A percentile compares a stretch with the other conserved stretches of the same genome.
phyloP scores from a whole-genome alignment of 23 red algal species.

The Agarophyton chilense region DNA sequence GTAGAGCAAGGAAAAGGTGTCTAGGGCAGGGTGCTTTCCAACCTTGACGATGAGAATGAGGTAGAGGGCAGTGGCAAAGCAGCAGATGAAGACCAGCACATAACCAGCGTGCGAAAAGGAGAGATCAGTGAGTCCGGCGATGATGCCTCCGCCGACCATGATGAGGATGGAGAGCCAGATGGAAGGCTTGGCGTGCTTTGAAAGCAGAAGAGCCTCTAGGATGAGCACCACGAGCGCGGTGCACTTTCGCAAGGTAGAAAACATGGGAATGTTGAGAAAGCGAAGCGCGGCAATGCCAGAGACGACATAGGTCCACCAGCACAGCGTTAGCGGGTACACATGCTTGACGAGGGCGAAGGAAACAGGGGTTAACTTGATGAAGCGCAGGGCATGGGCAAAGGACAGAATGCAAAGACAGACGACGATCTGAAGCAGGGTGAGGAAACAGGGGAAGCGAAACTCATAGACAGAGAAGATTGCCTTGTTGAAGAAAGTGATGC shows the following conservation, averaged over 20 bases:
- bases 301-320: slow-evolving; percentile 74
- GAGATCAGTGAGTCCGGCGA: slow-evolving; percentile 68
- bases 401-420: slow-evolving; percentile 50
- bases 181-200: slow-evolving; percentile 20
- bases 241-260: slow-evolving; percentile 67
- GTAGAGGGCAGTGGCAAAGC: slow-evolving; percentile 81
- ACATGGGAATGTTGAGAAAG: slow-evolving; percentile 76
- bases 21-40: slow-evolving; percentile 44
- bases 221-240: slow-evolving; percentile 76
- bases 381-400: not conserved
- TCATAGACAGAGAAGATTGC: slow-evolving; percentile 80
- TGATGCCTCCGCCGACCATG: slow-evolving; percentile 69
- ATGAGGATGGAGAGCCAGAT: slow-evolving; percentile 60
- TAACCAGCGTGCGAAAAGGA: slow-evolving; percentile 70
- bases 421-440: slow-evolving; percentile 69
- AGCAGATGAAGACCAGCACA: slow-evolving; percentile 69
- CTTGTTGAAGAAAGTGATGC: slow-evolving; percentile 93
- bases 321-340: slow-evolving; percentile 59
- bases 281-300: slow-evolving; percentile 65
- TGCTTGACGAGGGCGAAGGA: slow-evolving; percentile 1
- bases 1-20: slow-evolving; percentile 69
- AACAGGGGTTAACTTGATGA: slow-evolving; percentile 33
- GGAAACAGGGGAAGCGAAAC: slow-evolving; percentile 74
- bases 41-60: slow-evolving; percentile 76
- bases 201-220: slow-evolving; percentile 63